These are phyloP conservation scores for Gnetum montanum DNA, from an alignment of 75 land plant genomes.

Conservation along the genomic window DNA sequence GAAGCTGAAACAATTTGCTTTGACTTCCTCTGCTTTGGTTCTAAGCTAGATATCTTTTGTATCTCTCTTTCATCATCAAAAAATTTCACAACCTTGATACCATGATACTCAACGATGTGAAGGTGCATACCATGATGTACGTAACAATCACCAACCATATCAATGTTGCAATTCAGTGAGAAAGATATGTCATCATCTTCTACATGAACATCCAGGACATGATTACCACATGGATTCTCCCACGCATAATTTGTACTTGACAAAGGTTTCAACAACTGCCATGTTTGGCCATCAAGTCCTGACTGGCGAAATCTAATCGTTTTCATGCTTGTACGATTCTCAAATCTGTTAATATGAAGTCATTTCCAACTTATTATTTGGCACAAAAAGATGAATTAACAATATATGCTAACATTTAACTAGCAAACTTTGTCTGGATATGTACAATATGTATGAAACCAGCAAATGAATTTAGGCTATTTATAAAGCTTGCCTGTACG, in stretches of 20 bases:
- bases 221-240: slow-evolving; percentile 80
- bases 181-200: slow-evolving; percentile 3
- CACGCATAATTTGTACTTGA: slow-evolving; percentile 66
- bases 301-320: slow-evolving; percentile 54
- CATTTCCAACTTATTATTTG: too few relatives aligned
- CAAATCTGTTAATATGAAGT: slow-evolving; percentile 69
- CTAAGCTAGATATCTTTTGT: slow-evolving; percentile 1
- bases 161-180: slow-evolving; percentile 33
- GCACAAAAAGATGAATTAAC: too few relatives aligned
- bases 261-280: slow-evolving; percentile 50
- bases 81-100: slow-evolving; percentile 49
- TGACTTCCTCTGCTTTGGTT: slow-evolving; percentile 16
- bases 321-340: slow-evolving; percentile 48
- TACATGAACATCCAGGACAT: slow-evolving; percentile 43
- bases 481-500: slow-evolving; percentile 93
- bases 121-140: slow-evolving; percentile 17
- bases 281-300: slow-evolving; percentile 61
- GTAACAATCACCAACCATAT: slow-evolving; percentile 21
- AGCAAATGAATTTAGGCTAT: too few relatives aligned
- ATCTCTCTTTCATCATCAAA: slow-evolving; percentile 14
- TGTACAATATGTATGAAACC: too few relatives aligned
- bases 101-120: slow-evolving; percentile 38
- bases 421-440: too few relatives aligned
- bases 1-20: slow-evolving; percentile 9
- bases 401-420: too few relatives aligned